Evolutionary conservation across 306 rosid genomes (phyloP).

Genomic region (Geum urbanum): DNA sequence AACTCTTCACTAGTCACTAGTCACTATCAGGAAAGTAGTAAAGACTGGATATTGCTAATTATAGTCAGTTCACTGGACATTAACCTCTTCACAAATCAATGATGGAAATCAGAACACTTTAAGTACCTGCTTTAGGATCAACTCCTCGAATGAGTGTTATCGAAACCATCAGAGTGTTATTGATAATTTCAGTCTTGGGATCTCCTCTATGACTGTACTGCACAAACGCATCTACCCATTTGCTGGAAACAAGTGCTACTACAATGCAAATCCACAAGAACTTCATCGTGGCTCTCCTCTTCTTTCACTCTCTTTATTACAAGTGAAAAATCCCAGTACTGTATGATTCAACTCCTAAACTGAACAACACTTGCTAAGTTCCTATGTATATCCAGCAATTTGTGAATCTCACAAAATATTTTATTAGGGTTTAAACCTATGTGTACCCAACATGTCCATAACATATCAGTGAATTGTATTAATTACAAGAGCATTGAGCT

Average conservation of each 20-base stretch:
- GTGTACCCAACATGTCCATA: background rate
- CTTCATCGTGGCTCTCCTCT: conserved; percentile 35
- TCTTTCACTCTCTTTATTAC: conserved; percentile 19
- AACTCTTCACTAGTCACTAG: no score
- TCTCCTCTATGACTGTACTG: conserved; percentile 26
- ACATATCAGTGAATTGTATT: background rate
- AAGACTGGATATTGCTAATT: no score
- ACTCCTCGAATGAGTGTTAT: conserved; percentile 78
- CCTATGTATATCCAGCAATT: background rate
- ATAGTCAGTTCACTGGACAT: background rate
- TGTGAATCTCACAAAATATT: background rate
- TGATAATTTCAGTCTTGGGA: conserved; percentile 23
- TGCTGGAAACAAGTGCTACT: conserved; percentile 34
- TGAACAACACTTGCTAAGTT: background rate
- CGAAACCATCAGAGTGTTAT: conserved; percentile 49
- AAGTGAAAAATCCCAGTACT: background rate
- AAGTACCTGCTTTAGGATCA: conserved; percentile 63
- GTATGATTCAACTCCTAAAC: background rate
- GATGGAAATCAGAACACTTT: background rate
- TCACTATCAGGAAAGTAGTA: background rate
- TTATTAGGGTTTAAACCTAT: background rate
- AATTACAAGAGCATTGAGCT: background rate
- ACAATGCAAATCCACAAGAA: conserved; percentile 39
- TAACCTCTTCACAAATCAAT: background rate
- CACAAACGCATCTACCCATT: conserved; percentile 45